phyloP scores from a whole-genome alignment of 805 yeast species.

The Metschnikowia similis region DNA sequence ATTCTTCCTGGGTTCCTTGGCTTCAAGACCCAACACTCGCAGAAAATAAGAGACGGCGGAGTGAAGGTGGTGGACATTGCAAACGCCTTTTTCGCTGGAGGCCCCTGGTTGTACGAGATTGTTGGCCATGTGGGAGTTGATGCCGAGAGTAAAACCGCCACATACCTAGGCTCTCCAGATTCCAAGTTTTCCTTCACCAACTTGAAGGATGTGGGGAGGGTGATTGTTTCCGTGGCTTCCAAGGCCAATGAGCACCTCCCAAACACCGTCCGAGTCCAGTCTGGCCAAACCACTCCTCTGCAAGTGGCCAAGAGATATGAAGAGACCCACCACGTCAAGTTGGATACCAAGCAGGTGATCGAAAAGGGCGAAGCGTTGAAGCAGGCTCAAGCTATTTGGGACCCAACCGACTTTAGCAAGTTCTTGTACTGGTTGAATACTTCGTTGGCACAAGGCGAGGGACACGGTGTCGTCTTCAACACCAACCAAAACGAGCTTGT shows the following conservation, averaged over 20 bases:
- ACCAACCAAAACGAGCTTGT: too few species aligned
- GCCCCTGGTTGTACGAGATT: constrained; percentile 24
- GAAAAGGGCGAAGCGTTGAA: constrained; percentile 24
- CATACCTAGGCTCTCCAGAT: constrained; percentile 40
- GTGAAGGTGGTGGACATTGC: constrained; percentile 44
- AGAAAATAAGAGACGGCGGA: constrained; percentile 39
- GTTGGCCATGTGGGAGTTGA: constrained; percentile 30
- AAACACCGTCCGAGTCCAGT: constrained; percentile 38
- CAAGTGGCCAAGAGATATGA: constrained; percentile 33
- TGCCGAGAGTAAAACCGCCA: constrained; percentile 25
- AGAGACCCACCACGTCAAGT: constrained; percentile 28
- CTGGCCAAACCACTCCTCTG: constrained; percentile 23
- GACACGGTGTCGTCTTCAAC: too few species aligned
- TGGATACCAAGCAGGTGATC: constrained; percentile 6
- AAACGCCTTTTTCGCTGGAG: constrained; percentile 37
- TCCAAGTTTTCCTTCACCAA: constrained; percentile 13
- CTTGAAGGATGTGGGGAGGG: constrained; percentile 41
- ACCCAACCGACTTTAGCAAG: constrained; percentile 19
- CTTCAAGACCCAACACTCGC: constrained; percentile 23
- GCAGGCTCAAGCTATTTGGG: constrained; percentile 25
- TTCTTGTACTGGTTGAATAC: too few species aligned
- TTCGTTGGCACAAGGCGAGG: too few species aligned
- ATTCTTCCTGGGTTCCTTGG: too few species aligned
- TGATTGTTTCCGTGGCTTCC: constrained; percentile 38
- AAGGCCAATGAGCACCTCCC: constrained; percentile 33